phyloP scores from a whole-genome alignment of 768 basidiomycete genomes.

The Lepiota brunneoincarnata region DNA sequence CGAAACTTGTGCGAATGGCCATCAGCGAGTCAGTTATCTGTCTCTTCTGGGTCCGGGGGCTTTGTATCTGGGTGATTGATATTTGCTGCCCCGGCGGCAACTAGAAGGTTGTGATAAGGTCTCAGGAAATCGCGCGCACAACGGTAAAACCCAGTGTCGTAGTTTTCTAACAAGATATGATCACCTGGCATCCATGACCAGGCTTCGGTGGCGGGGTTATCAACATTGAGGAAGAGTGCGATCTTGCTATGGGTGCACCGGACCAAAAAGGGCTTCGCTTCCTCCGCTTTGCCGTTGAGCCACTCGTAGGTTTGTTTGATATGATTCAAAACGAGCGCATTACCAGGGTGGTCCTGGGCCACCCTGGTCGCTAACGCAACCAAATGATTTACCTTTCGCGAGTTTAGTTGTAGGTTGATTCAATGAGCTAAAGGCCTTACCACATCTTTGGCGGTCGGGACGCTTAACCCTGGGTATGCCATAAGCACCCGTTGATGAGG shows the following conservation, averaged over 20 bases:
- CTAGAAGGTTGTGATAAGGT: slow-evolving; percentile 29
- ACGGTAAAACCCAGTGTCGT: slow-evolving; percentile 25
- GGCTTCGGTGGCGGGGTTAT: slow-evolving; percentile 27
- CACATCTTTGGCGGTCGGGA: slow-evolving; percentile 38
- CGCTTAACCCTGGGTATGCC: slow-evolving; percentile 35
- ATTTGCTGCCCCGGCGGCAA: slow-evolving; percentile 28
- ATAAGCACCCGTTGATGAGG: slow-evolving; percentile 29
- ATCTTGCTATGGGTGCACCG: slow-evolving; percentile 22
- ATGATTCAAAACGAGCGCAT: slow-evolving; percentile 31
- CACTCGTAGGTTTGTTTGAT: slow-evolving; percentile 42
- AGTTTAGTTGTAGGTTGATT: background rate
- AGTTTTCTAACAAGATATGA: slow-evolving; percentile 36
- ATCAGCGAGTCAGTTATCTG: slow-evolving; percentile 13
- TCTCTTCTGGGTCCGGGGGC: slow-evolving; percentile 8
- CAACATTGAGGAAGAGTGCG: slow-evolving; percentile 42
- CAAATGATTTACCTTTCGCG: slow-evolving; percentile 39
- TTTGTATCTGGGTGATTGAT: slow-evolving; percentile 20
- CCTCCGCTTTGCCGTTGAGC: slow-evolving; percentile 29
- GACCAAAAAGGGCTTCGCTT: slow-evolving; percentile 14
- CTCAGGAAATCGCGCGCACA: slow-evolving; percentile 33
- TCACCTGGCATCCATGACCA: slow-evolving; percentile 40
- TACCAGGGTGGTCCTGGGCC: slow-evolving; percentile 20
- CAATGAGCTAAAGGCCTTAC: slow-evolving; percentile 28
- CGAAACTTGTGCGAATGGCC: slow-evolving; percentile 26
- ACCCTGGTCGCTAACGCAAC: slow-evolving; percentile 27